These are phyloP conservation scores for Amanita jacksonii DNA, from an alignment of 768 basidiomycete species.

Conservation along the genomic window DNA sequence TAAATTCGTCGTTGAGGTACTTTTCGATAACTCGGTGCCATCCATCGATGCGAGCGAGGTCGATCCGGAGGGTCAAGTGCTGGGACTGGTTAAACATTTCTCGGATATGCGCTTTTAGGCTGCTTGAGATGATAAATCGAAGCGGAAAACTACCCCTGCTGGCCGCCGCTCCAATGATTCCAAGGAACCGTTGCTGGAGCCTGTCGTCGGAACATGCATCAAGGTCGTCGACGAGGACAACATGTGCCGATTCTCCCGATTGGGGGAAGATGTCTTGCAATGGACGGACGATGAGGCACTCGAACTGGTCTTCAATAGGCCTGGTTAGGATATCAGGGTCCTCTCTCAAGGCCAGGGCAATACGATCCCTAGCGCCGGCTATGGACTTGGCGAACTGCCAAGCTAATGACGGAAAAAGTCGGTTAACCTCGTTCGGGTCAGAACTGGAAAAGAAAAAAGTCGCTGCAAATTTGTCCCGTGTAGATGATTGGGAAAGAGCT, in stretches of 20 bases:
- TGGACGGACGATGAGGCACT: no score
- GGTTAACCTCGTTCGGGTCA: neutral
- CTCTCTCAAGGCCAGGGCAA: no score
- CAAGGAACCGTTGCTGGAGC: no score
- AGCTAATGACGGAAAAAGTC: neutral
- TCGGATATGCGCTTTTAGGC: neutral
- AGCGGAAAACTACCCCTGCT: neutral
- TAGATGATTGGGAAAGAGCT: neutral
- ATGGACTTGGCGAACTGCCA: neutral
- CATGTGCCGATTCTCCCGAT: no score
- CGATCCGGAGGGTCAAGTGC: no score
- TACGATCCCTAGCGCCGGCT: no score
- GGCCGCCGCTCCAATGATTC: no score
- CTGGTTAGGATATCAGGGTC: no score
- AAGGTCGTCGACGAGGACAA: no score
- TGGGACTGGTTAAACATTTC: neutral
- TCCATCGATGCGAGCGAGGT: neutral
- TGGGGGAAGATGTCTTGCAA: neutral
- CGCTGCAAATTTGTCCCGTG: neutral
- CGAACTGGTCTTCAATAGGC: no score
- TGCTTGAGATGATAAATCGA: neutral
- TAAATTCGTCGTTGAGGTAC: constrained; percentile 11
- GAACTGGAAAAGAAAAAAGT: neutral
- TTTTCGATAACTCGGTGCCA: constrained; percentile 12
- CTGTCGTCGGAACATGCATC: no score